Percentiles rank a stretch among this genome's conserved stretches.
Conservation (phyloP, 2,329 filamentous ascomycete species). For the Phaeoacremonium minimum region DNA sequence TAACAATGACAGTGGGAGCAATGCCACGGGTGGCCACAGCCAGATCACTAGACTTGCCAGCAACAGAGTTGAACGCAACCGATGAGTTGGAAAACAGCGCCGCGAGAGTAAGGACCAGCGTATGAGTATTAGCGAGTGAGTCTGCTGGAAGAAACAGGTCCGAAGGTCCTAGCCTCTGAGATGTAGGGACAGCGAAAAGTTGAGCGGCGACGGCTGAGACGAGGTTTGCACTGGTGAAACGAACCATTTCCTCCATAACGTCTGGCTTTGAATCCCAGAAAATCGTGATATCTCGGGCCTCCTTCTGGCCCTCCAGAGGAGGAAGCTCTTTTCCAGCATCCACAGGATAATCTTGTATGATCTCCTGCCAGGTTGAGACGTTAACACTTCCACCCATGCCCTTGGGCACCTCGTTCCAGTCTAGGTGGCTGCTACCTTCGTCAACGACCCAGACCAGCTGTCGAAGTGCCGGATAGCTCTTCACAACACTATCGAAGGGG, state of each 20-base stretch:
- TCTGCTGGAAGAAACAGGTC: conserved; percentile 87
- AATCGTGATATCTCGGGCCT: conserved; percentile 54
- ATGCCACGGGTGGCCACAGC: conserved; percentile 68
- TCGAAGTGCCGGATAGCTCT: conserved; percentile 65
- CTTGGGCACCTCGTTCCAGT: conserved; percentile 86
- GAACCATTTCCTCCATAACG: conserved; percentile 64
- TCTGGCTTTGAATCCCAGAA: conserved; percentile 59
- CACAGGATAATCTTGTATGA: conserved; percentile 66
- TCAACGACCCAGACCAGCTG: conserved; percentile 92
- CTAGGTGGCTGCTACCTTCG: conserved; percentile 84
- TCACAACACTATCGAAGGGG: conserved; percentile 69
- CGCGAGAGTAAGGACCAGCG: conserved; percentile 73
- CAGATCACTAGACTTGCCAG: conserved; percentile 68
- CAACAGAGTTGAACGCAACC: conserved; percentile 83
- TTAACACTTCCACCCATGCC: conserved; percentile 70
- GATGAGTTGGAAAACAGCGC: conserved; percentile 83
- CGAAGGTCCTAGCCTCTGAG: conserved; percentile 66
- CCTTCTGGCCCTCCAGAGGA: conserved; percentile 47
- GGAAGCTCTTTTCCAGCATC: conserved; percentile 61
- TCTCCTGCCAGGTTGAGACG: conserved; percentile 89
- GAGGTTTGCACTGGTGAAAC: conserved; percentile 81
- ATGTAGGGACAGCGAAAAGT: conserved; percentile 68
- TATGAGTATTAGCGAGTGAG: conserved; percentile 73
- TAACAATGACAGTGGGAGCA: conserved; percentile 77
- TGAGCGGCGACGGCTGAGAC: conserved; percentile 80